A percentile compares a stretch with the other conserved stretches of the same genome.
These are phyloP conservation scores for Trichoderma asperelloides DNA, from an alignment of 495 filamentous ascomycete genomes.

Conservation along the genomic window DNA sequence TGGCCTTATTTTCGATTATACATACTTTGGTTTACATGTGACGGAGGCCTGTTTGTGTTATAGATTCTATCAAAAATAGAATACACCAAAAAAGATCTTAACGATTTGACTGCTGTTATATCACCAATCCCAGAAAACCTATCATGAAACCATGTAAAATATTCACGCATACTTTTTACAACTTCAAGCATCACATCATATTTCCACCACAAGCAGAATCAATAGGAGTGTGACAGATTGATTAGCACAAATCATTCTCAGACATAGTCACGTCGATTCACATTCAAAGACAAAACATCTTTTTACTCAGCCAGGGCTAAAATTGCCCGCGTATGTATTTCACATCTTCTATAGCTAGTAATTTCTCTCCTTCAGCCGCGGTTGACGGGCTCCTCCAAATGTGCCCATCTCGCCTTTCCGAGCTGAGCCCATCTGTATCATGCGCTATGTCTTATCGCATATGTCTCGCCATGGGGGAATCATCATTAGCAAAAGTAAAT, in stretches of 20 bases:
- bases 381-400: conserved; percentile 7
- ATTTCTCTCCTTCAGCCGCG: background rate
- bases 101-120: too few species aligned
- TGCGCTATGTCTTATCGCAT: background rate
- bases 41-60: too few species aligned
- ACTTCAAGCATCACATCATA: too few species aligned
- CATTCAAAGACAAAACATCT: background rate
- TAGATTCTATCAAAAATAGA: too few species aligned
- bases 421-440: background rate
- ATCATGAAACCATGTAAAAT: background rate
- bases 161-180: background rate
- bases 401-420: background rate
- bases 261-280: background rate
- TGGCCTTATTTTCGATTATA: too few species aligned
- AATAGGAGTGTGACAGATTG: background rate
- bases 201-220: too few species aligned
- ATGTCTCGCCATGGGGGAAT: conserved; percentile 8
- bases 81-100: too few species aligned
- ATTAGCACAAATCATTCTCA: background rate
- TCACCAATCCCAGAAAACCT: too few species aligned
- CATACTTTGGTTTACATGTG: too few species aligned
- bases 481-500: conserved; percentile 5
- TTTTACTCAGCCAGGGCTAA: background rate
- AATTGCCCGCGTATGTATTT: background rate
- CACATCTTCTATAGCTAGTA: background rate